phyloP scores from a whole-genome alignment of 176 grass and related monocot species.

The Cenchrus fungigraminus region DNA sequence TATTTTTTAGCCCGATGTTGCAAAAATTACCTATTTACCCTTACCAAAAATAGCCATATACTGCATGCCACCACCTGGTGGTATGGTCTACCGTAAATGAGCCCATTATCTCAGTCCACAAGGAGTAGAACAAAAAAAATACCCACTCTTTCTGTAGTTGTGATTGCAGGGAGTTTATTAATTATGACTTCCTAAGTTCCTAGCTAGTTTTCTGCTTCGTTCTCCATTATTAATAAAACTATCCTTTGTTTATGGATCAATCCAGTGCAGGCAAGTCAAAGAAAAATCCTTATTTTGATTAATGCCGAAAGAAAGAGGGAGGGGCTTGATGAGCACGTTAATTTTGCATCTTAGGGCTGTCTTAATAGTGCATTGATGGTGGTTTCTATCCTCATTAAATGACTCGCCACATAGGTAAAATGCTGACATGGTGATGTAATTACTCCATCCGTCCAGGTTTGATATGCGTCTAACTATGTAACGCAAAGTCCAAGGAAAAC shows the following conservation, averaged over 20 bases:
- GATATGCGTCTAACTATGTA: too few species aligned
- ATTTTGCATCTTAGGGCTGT: slow-evolving; percentile 59
- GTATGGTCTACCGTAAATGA: too few species aligned
- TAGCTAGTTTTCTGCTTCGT: neutral
- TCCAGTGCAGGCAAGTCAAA: slow-evolving; percentile 62
- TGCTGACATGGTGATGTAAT: too few species aligned
- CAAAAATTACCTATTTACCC: too few species aligned
- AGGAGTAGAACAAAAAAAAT: neutral
- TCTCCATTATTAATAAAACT: slow-evolving; percentile 33
- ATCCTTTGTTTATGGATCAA: slow-evolving; percentile 56
- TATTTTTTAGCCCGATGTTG: too few species aligned
- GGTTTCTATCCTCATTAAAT: too few species aligned
- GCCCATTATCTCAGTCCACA: neutral
- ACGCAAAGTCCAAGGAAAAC: too few species aligned
- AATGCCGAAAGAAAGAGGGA: slow-evolving; percentile 90
- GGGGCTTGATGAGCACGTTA: slow-evolving; percentile 82
- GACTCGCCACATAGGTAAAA: too few species aligned
- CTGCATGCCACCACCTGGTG: too few species aligned
- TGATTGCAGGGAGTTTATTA: neutral
- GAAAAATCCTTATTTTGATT: slow-evolving; percentile 64
- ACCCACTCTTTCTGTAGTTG: neutral
- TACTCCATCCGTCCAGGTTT: too few species aligned
- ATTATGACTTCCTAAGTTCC: neutral
- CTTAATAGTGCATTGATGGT: too few species aligned
- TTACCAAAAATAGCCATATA: too few species aligned